Evolutionary conservation across 345 rosid genomes (phyloP).

Genomic region (Lumnitzera littorea): DNA sequence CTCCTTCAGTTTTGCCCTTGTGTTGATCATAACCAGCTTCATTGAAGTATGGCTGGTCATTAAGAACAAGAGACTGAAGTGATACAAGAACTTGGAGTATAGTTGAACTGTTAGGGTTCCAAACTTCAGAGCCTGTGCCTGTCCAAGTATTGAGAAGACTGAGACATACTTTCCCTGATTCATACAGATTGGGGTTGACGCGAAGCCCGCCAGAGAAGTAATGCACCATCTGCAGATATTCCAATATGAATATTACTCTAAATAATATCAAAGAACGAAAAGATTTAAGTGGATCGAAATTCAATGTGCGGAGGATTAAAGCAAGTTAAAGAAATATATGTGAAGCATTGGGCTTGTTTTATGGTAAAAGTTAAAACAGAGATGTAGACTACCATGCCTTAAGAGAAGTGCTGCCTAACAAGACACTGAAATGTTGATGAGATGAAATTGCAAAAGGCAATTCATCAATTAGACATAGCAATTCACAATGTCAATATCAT

Average conservation of each 20-base stretch:
- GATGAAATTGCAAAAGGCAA: too few species aligned
- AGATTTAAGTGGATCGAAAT: too few species aligned
- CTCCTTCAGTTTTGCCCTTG: constrained; percentile 79
- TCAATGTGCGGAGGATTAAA: background rate
- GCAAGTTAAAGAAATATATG: background rate
- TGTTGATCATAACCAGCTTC: constrained; percentile 93
- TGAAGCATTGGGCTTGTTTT: background rate
- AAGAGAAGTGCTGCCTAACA: background rate
- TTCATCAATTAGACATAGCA: too few species aligned
- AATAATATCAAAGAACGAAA: background rate
- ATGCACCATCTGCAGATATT: constrained; percentile 53
- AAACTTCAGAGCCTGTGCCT: constrained; percentile 81
- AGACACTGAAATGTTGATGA: too few species aligned
- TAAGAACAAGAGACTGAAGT: constrained; percentile 95
- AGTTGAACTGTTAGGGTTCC: constrained; percentile 72
- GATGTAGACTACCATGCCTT: background rate
- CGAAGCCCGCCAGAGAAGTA: constrained; percentile 88
- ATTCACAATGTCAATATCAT: too few species aligned
- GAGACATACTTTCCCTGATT: constrained; percentile 85
- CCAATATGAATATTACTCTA: constrained; percentile 3
- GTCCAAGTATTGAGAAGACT: constrained; percentile 93
- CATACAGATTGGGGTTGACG: constrained; percentile 82
- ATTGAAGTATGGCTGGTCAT: constrained; percentile 91
- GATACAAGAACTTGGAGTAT: constrained; percentile 93
- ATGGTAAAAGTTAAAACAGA: background rate